Conservation (phyloP, 1,284 basidiomycete species). For the Fomitiporia mediterranea region DNA sequence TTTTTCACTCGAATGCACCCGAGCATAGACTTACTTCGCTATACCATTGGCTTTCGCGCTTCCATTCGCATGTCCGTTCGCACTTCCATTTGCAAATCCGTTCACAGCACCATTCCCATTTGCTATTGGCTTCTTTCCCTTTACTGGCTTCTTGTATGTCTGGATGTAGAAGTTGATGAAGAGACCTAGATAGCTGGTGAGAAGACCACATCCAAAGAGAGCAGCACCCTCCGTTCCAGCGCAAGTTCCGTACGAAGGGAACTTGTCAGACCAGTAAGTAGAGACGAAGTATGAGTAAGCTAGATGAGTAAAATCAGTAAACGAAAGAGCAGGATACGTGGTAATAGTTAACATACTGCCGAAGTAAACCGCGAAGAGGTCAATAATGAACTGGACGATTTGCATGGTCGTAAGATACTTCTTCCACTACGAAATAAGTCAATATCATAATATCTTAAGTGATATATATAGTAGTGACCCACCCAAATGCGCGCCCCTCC, state of each 20-base stretch:
- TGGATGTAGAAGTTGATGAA: slow-evolving; percentile 90
- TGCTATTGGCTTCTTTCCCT: slow-evolving; percentile 34
- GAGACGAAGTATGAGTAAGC: slow-evolving; percentile 82
- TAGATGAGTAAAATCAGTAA: slow-evolving; percentile 30
- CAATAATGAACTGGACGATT: slow-evolving; percentile 92
- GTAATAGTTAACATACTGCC: slow-evolving; percentile 67
- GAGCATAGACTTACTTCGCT: slow-evolving; percentile 29
- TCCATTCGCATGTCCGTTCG: slow-evolving; percentile 31
- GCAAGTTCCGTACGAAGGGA: slow-evolving; percentile 78
- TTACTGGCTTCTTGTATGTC: slow-evolving; percentile 69
- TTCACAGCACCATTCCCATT: slow-evolving; percentile 33
- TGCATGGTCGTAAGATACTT: slow-evolving; percentile 95
- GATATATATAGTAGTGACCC: slow-evolving; percentile 26
- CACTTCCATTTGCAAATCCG: slow-evolving; percentile 31
- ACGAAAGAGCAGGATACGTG: neutral
- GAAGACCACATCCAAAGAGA: slow-evolving; percentile 81
- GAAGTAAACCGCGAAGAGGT: slow-evolving; percentile 87
- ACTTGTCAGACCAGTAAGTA: slow-evolving; percentile 49
- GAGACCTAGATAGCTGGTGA: slow-evolving; percentile 86
- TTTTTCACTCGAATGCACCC: neutral
- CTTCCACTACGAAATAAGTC: slow-evolving; percentile 72
- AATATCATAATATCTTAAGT: slow-evolving; percentile 9
- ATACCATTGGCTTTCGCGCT: slow-evolving; percentile 28
- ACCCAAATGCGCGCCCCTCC: slow-evolving; percentile 96
- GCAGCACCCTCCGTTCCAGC: slow-evolving; percentile 88